Base-by-base conservation (phyloP, 768 basidiomycete species). In the Naganishia randhawae region DNA sequence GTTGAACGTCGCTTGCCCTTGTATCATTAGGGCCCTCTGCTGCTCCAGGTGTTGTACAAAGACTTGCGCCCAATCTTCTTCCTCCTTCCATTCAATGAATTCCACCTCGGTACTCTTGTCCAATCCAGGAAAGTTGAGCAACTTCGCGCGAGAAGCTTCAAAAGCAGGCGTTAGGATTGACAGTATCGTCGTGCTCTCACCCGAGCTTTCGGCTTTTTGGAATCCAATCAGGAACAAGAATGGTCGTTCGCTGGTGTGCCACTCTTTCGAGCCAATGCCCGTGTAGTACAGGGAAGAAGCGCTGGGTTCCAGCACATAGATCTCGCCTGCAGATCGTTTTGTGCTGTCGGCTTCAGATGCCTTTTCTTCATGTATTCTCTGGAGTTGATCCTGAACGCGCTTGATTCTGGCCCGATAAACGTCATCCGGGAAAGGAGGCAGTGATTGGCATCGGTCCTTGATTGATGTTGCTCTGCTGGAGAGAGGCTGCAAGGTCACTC, bases 201-300 rank as follows among this genome's bases (percentile, higher is more conserved):
- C 55, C 31, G 19, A 9, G 7, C 25, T 33, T 6, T 22, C 37
- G 11, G 39, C 29, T 42, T 25, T 22, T 7, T 31, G 11, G 13
- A 88, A 85, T 9, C 84, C 83, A 50, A 92, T 73, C 65, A 89
- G 82, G 35, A 92, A 81, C 6, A 92, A 80, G 16, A 92, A 83
- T 0, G 90, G 91, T 2, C 91, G 84, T 80, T 93, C 91, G 11
- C 89, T 89, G 35, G 90, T 83, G 35, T 73, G 70, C 91, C 92
- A 94, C 9, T 83, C 69, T 6, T 72, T 74, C 14, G 88, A 87
- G 55, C 74, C 73, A 67, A 91, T 83, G 72, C 90, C 91, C n/a
- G 83, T 86, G 76, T 84, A 92, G 82, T 86, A 93, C 2, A 82
- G 80, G 0, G 87, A 85, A 66, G 83, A 88, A 16, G 89, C 85